Conservation (phyloP, 78 protist species). For the Planoprotostelium fungivorum region DNA sequence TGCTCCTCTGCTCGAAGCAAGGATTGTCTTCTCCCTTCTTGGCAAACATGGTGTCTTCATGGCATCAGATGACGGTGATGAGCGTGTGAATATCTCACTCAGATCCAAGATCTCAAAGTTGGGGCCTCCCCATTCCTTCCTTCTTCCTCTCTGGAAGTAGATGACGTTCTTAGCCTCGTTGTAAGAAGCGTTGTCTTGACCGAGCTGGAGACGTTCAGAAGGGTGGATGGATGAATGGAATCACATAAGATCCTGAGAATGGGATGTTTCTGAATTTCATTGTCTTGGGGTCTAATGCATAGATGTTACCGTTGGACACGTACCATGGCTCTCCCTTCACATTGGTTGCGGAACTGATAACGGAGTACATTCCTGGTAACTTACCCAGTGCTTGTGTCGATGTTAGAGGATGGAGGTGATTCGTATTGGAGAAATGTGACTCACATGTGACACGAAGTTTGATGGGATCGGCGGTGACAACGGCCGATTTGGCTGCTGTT, state of each 20-base stretch:
- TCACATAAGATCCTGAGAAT: background rate
- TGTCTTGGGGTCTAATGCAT: background rate
- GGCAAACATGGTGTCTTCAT: background rate
- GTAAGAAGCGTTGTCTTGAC: background rate
- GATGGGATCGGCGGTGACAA: background rate
- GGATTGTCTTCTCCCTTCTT: background rate
- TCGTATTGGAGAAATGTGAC: background rate
- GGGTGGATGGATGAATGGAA: background rate
- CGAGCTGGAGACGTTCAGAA: background rate
- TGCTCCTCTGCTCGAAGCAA: background rate
- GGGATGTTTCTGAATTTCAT: background rate
- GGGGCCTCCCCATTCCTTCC: background rate
- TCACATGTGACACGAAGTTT: background rate
- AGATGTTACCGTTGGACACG: background rate
- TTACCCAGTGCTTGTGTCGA: background rate
- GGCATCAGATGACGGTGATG: background rate
- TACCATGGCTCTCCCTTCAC: background rate
- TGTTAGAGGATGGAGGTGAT: no score
- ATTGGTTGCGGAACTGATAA: background rate
- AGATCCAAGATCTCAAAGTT: background rate
- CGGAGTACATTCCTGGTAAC: background rate
- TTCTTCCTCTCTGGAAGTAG: background rate
- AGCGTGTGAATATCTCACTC: background rate
- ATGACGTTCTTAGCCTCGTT: background rate
- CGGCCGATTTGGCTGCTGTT: background rate